Base-by-base conservation (phyloP, 176 grass and related monocot genomes). In the Stipa capillata region DNA sequence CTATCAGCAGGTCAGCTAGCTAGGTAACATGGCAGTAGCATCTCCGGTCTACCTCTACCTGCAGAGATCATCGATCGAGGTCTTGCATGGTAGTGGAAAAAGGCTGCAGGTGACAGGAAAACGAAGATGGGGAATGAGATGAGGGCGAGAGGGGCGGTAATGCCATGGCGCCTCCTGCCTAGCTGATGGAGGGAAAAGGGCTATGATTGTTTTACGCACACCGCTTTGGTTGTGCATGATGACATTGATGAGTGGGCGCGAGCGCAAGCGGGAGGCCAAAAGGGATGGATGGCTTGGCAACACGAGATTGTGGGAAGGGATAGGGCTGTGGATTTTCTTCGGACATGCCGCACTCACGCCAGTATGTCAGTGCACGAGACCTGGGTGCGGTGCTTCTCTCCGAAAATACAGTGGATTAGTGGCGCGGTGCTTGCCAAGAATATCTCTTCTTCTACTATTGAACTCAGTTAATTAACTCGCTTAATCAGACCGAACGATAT, bases 201-300 rank as follows among this genome's bases (percentile, higher is more conserved):
- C 11, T 37, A 89, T 89, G 70, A 85, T 89, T 76, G 53, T 65
- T 42, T 42, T 28, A 69, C 80, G 76, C 87, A 63, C 13, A n/a
- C n/a, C n/a, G n/a, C n/a, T n/a, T n/a, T n/a, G n/a, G n/a, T n/a
- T n/a, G n/a, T n/a, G n/a, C n/a, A n/a, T n/a, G n/a, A n/a, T n/a
- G n/a, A n/a, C n/a, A n/a, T n/a, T n/a, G 53, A 85, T 64, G 72
- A 85, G 76, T 75, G 35, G 69, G 42, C 47, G 55, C 24, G 39
- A 37, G 21, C 73, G n/a, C n/a, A n/a, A 9, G 45, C n/a, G 65
- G 17, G 75, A 83, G n/a, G n/a, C n/a, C n/a, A n/a, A n/a, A 51
- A 79, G 73, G 28, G 75, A 88, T 29, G 15, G 47, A 29, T 63
- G 8, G 17, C 51, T 52, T 23, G 6, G 24, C 69, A 36, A 62